Percentiles rank a stretch among this genome's conserved stretches.
phyloP scores from a whole-genome alignment of 495 filamentous ascomycete species.

The Pseudomonodictys pantanalensis region DNA sequence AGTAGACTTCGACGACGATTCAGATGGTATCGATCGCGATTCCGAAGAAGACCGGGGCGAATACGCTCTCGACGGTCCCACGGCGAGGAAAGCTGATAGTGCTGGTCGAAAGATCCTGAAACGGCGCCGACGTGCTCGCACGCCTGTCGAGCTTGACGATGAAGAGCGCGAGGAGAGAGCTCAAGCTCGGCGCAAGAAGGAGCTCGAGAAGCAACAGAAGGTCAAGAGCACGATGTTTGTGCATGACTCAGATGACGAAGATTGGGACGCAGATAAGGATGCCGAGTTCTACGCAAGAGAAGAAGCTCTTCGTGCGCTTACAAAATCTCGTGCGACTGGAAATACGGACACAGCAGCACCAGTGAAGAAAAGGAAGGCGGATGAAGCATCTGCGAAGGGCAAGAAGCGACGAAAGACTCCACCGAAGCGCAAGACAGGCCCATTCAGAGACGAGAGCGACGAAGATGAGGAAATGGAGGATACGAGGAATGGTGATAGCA shows the following conservation, averaged over 20 bases:
- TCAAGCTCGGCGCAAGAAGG: slow-evolving; percentile 40
- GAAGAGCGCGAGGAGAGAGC: slow-evolving; percentile 42
- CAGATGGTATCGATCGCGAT: slow-evolving; percentile 43
- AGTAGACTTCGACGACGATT: slow-evolving; percentile 48
- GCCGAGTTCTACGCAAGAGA: slow-evolving; percentile 69
- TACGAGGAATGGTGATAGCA: slow-evolving; percentile 1
- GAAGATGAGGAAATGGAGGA: slow-evolving; percentile 2
- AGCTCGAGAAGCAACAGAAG: slow-evolving; percentile 56
- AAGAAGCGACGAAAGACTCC: slow-evolving; percentile 39
- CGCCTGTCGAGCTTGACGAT: slow-evolving; percentile 45
- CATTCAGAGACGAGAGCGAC: slow-evolving; percentile 23
- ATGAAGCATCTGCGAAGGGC: slow-evolving; percentile 28
- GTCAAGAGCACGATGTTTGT: slow-evolving; percentile 86
- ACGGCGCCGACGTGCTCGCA: slow-evolving; percentile 49
- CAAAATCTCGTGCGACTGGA: slow-evolving; percentile 45
- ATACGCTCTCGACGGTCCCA: slow-evolving; percentile 72
- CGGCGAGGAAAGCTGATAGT: slow-evolving; percentile 48
- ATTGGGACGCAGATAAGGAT: slow-evolving; percentile 63
- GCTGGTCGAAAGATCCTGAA: slow-evolving; percentile 50
- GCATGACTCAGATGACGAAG: slow-evolving; percentile 75
- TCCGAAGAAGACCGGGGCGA: slow-evolving; percentile 51
- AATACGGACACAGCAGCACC: neutral
- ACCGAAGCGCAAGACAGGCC: slow-evolving; percentile 8
- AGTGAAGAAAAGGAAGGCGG: slow-evolving; percentile 31
- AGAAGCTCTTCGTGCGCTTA: slow-evolving; percentile 52